Base-by-base conservation (phyloP, 106 monocot genomes). In the Dioscorea zingiberensis region DNA sequence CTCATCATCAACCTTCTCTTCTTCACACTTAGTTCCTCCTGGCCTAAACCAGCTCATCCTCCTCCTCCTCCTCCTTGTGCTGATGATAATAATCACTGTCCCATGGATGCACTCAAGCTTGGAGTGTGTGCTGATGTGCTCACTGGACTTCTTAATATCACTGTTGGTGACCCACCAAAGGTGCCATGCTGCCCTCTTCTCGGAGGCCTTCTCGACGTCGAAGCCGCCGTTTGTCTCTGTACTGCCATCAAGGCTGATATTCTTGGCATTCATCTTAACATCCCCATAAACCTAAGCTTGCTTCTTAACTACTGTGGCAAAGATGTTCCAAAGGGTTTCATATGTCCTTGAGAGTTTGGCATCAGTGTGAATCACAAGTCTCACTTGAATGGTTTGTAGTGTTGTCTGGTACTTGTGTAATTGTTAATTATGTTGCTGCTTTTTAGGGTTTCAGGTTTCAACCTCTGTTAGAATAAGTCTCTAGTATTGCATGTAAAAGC, bases 151-250 rank as follows among this genome's bases (percentile, higher is more conserved):
- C 44, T 63, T 16, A 44, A 38, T 45, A 22, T 63, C 19, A 63
- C 44, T 28, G 14, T 63, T n/a, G 63, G 63, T 38, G 10, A 18
- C 2, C 63, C 63, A n/a, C 63, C 63, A 3, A 21, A 44, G 19
- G n/a, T 1, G 44, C 63, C 44, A 44, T 63, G 63, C 44, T 63
- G 63, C 44, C n/a, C 60, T 14, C 27, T 60, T 21, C 25, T 60
- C 8, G 29, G 28, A 11, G 29, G 29, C 26, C 69, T 79, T 17
- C 69, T n/a, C 19, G 78, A 78, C 47, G 72, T 78, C 21, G 78
- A 78, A 62, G 68, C 68, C 13, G 78, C 78, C 29, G 56, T 69
- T 9, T 78, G 78, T 73, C 68, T 78, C 24, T 78, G 78, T 73
- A 78, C 78, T 25, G 71, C 66, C 70, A 53, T 77, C 66, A 71